Percentiles rank a stretch among this genome's conserved stretches.
Evolutionary conservation across 2,329 filamentous ascomycete species (phyloP).

Genomic region (Microdochium bolleyi): DNA sequence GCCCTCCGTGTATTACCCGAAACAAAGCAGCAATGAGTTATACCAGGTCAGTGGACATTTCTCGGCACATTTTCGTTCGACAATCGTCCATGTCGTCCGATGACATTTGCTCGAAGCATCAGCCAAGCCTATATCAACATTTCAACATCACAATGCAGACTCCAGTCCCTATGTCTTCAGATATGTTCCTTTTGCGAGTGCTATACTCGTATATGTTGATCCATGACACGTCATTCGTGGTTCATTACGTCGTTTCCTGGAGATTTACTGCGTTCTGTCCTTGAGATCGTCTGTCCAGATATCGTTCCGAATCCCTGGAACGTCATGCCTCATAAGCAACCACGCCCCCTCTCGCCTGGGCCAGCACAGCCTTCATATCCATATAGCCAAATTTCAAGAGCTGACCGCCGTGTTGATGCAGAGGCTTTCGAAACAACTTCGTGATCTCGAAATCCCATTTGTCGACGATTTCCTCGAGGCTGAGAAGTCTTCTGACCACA

Average conservation of each 20-base stretch:
- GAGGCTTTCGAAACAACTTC: slow-evolving; percentile 78
- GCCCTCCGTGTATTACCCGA: slow-evolving; percentile 87
- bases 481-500: slow-evolving; percentile 62
- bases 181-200: too few relatives aligned
- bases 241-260: too few relatives aligned
- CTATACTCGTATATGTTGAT: too few relatives aligned
- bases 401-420: slow-evolving; percentile 21
- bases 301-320: background rate
- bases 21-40: slow-evolving; percentile 81
- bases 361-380: background rate
- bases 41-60: slow-evolving; percentile 57
- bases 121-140: too few relatives aligned
- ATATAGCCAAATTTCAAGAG: background rate
- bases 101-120: background rate
- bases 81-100: background rate
- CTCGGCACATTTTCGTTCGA: background rate
- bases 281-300: background rate
- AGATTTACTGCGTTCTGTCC: too few relatives aligned
- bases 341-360: too few relatives aligned
- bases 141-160: too few relatives aligned
- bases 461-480: slow-evolving; percentile 68
- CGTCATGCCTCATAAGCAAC: background rate
- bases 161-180: too few relatives aligned
- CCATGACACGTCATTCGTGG: too few relatives aligned
- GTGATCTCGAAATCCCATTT: slow-evolving; percentile 76